Base-by-base conservation (phyloP, 352 stramenopile species). In the Pythium monospermum region DNA sequence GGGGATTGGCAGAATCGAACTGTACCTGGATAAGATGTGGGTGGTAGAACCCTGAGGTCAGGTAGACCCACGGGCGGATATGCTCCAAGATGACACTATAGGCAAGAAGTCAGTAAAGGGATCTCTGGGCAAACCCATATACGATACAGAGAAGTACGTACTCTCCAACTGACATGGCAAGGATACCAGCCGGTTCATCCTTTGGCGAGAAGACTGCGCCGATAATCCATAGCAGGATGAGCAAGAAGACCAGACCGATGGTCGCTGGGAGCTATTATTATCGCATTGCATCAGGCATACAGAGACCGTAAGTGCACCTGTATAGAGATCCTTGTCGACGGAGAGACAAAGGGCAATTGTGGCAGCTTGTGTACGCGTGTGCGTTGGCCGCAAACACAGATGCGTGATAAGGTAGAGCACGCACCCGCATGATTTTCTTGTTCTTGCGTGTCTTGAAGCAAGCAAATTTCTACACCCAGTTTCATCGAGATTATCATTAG, bases 1-100 rank as follows among this genome's bases (percentile, higher is more conserved):
- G 13, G 13, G 10, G 31, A 11, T 23, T 40, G 22, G 50, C 18
- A 61, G 33, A 42, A 45, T 16, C 33, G 21, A 2, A 58, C 2
- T 11, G 18, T 45, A 86, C 81, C 78, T 92, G 77, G 7, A 87
- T 26, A 13, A 90, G 49, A 51, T 91, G 68, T 16, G 83, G 84
- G 45, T 94, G 79, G 54, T 94, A 94, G 56, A 92, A 94, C 4
- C 82, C 82, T 7, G 84, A 75, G 6, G 84, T 92, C 42, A 93
- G 46, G 58, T 90, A 92, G 30, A 91, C 76, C 84, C 84, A 94
- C 19, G 84, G 84, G 3, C 84, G 81, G 25, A 94, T 94, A 48
- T 94, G 84, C 42, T 71, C 65, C 33, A 94, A 55, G 44, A 94
- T 94, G 44, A 81, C 82, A 58, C 84, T 94, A 33, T 6, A 25